Conservation (phyloP, 164 flowering plant genomes). For the Piper longum region DNA sequence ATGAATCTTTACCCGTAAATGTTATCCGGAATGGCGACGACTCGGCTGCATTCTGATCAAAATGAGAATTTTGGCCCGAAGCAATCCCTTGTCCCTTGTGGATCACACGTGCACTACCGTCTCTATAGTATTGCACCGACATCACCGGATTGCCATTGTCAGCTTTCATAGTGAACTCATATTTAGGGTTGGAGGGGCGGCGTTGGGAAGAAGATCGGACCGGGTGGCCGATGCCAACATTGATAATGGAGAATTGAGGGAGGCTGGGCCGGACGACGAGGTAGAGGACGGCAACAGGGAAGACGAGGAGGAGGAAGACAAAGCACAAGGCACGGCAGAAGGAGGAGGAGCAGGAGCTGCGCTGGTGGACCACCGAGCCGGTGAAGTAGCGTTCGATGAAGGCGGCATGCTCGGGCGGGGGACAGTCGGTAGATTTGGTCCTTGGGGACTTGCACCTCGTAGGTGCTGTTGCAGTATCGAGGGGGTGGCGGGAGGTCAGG, state of each 20-base stretch:
- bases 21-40: conserved; percentile 6
- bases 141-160: conserved; percentile 19
- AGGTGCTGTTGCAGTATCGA: conserved; percentile 19
- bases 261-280: conserved; percentile 11
- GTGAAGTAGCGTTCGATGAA: conserved; percentile 22
- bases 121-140: conserved; percentile 16
- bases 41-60: conserved; percentile 7
- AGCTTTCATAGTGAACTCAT: conserved; percentile 11
- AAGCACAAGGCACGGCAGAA: conserved; percentile 9
- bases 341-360: conserved; percentile 3
- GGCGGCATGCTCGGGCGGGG: conserved; percentile 53
- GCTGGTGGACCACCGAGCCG: not conserved
- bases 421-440: conserved; percentile 62
- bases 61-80: conserved; percentile 13
- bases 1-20: conserved; percentile 3
- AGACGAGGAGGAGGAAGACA: conserved; percentile 10
- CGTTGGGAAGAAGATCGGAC: not conserved
- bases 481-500: not conserved
- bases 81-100: conserved; percentile 21
- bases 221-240: conserved; percentile 7
- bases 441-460: conserved; percentile 51
- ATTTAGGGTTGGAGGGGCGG: conserved; percentile 4
- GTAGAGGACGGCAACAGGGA: conserved; percentile 6
- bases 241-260: conserved; percentile 20
- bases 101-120: conserved; percentile 20